Evolutionary conservation across 306 rosid genomes (phyloP), one percentile per base, ranked within the genome.

Genomic region (Vachellia collinsii): DNA sequence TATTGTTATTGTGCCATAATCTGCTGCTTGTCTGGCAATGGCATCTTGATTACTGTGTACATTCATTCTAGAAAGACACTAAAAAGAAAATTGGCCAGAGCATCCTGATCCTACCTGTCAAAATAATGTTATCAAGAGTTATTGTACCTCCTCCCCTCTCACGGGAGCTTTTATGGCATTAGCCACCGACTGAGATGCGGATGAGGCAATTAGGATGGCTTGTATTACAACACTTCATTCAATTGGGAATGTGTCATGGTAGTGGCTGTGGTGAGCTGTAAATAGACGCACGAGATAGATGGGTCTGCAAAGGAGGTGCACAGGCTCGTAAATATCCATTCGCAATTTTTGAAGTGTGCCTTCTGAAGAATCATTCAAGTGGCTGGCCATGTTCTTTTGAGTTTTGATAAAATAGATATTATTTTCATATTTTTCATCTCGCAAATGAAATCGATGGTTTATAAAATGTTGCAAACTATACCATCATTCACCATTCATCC

Each of bases 51-150:
- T 74, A 22, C 90, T 77, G n/a, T 90, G 97, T 89, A 91, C 79
- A 94, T 94, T 92, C 83, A 69, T 89, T 87, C 87, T 89, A 87
- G 90, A 83, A 78, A 80, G 77, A 84, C 48, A 79, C 23, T 16
- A 81, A 43, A 62, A 44, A 56, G 74, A 63, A 59, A 43, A 43
- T 47, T 67, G 75, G 81, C 84, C 39, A 76, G 78, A 38, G 75
- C 85, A 70, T 85, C 78, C 42, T 70, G 50, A 74, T 85, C 78
- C 42, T 70, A 54, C 79, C 80, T 36, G 79, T 46, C 69, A 71
- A 46, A 68, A 39, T 58, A 38, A 70, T 62, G 74, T 46, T 62
- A 42, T 79, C 59, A 50, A 16, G 44, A 70, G 75, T 19, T 68
- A 58, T 56, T 23, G 23, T 56, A 36, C 3, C 59, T 8, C 29